Evolutionary conservation across 768 basidiomycete species (phyloP), one percentile per base, ranked within the genome.

Genomic region (Suillus subluteus): DNA sequence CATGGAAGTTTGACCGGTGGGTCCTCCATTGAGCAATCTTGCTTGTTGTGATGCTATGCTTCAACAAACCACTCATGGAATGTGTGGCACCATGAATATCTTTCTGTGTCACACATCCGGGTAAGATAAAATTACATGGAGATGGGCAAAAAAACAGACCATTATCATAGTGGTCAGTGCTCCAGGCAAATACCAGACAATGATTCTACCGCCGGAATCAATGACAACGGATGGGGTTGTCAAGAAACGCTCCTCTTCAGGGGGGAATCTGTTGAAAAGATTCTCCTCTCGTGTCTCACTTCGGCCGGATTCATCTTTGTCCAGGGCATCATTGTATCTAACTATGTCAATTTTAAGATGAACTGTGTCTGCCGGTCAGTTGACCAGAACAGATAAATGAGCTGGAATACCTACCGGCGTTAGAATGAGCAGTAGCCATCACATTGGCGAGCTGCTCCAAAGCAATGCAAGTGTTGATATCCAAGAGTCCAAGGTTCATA

Each of bases 131-230:
- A 55, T 11, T 7, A 16, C 13, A 16, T 52, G 50, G 16, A 18
- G 2, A 32, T 32, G 3, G 15, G 3, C n/a, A n/a, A n/a, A 54
- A 32, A 9, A 7, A 18, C 54, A 3, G 4, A 55, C 54, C 21
- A 56, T 56, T 12, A 56, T 56, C 55, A 56, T 56, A 6, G 5
- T 11, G 3, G 55, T 56, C 32, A 56, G 18, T 35, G 55, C 55
- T 18, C 55, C 55, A 21, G 55, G 55, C 18, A 56, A 35, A 56
- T 56, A 37, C 55, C 55, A 56, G 32, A 56, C 55, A 35, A 37
- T 56, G 9, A 56, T 56, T 56, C 55, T 56, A 37, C 32, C 2
- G 4, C 55, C 6, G 2, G 55, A 56, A 35, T 56, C 55, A 21
- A 56, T 21, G 32, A 37, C 12, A 21, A 35, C 12, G 3, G 18